Percentiles rank a stretch among this genome's conserved stretches.
Conservation (phyloP, 805 yeast genomes). For the Schwanniomyces pseudopolymorphus region DNA sequence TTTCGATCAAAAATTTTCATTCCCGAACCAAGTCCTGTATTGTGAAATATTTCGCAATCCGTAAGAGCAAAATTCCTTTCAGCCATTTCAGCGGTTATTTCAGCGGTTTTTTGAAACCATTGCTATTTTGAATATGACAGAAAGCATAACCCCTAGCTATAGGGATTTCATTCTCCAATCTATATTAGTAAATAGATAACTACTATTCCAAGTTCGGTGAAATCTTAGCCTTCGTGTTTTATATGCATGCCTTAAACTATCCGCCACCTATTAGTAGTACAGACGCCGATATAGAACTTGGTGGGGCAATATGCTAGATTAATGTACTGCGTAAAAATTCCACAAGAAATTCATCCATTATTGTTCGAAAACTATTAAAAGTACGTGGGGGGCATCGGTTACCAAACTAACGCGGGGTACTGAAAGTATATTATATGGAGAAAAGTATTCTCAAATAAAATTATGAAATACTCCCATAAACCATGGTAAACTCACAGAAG, state of each 20-base stretch:
- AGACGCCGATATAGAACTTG: neutral
- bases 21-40: neutral
- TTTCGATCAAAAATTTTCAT: neutral
- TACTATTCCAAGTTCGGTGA: neutral
- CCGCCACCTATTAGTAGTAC: neutral
- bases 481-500: slow-evolving; percentile 46
- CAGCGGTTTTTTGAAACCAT: too few relatives aligned
- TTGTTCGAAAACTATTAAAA: neutral
- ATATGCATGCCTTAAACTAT: neutral
- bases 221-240: neutral
- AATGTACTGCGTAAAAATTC: neutral
- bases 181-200: neutral
- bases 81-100: neutral
- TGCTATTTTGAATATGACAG: too few relatives aligned
- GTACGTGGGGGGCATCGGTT: slow-evolving; percentile 1
- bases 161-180: too few relatives aligned
- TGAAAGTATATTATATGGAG: neutral
- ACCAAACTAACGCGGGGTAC: slow-evolving; percentile 1
- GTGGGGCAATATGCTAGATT: neutral
- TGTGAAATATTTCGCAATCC: neutral
- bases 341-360: neutral
- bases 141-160: too few relatives aligned
- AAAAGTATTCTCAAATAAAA: neutral
- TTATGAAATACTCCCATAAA: neutral
- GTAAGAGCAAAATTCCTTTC: neutral